Evolutionary conservation across 1,284 basidiomycete genomes (phyloP).

Genomic region (Pterula multifida): DNA sequence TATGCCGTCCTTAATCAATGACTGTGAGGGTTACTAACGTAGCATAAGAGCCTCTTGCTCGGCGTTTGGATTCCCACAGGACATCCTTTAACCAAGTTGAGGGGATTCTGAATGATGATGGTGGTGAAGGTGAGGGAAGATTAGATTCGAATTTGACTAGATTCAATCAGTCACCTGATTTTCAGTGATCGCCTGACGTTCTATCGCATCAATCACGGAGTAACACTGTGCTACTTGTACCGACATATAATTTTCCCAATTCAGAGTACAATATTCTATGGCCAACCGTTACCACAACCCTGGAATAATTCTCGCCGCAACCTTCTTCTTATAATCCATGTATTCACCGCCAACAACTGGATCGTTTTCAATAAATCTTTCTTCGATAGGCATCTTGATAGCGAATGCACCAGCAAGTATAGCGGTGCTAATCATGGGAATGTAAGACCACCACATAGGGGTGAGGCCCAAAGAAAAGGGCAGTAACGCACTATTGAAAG

Average conservation of each 20-base stretch:
- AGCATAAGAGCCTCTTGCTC: constrained; percentile 52
- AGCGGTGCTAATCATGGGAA: constrained; percentile 17
- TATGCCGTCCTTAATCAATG: background rate
- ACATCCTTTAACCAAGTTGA: constrained; percentile 8
- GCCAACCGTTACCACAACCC: constrained; percentile 24
- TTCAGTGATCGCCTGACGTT: too few relatives aligned
- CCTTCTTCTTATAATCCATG: constrained; percentile 20
- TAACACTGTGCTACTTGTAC: too few relatives aligned
- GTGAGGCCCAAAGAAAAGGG: constrained; percentile 17
- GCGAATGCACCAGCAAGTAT: constrained; percentile 15
- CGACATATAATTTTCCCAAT: too few relatives aligned
- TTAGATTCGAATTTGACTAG: too few relatives aligned
- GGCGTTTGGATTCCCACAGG: constrained; percentile 49
- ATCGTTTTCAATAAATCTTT: constrained; percentile 18
- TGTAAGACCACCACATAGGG: constrained; percentile 24
- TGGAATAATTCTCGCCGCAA: constrained; percentile 20
- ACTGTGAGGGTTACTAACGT: constrained; percentile 29
- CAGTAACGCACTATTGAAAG: constrained; percentile 15
- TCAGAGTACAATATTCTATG: too few relatives aligned
- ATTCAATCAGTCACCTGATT: too few relatives aligned
- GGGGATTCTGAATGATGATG: background rate
- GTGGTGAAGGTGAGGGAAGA: background rate
- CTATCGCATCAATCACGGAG: too few relatives aligned
- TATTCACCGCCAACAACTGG: constrained; percentile 19
- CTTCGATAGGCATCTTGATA: constrained; percentile 23